Evolutionary conservation across 1,284 basidiomycete genomes (phyloP), one percentile per base, ranked within the genome.

Genomic region (Microstroma glucosiphilum): DNA sequence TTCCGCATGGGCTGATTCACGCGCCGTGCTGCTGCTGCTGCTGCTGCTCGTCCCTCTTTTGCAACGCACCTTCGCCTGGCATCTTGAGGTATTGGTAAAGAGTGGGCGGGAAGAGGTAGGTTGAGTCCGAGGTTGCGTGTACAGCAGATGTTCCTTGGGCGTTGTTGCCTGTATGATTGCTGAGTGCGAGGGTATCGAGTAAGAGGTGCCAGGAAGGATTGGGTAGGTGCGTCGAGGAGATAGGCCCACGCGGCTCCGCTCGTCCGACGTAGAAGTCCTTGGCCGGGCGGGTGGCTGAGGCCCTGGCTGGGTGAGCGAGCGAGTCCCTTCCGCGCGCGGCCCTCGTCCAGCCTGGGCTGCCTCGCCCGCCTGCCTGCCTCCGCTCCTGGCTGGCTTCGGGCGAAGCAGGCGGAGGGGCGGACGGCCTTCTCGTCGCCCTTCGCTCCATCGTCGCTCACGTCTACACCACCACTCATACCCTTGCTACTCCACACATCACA

Each of bases 41-140:
- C 13, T 21, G n/a, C n/a, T 43, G 41, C 41, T 43, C 41, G 41
- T 11, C 41, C 11, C 41, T 11, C 11, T n/a, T 11, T 43, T n/a
- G 41, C 17, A 6, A 54, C 51, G n/a, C 26, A 54, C 51, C 51
- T 54, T 54, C 51, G 15, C 51, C 51, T 26, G 51, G 51, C 51
- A 54, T 54, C 51, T 54, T 54, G 51, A n/a, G 17, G 12, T 17
- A 48, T n/a, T 48, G 6, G 21, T n/a, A 12, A 12, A 48, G 43
- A 21, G 43, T 4, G 43, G 43, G 21, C 3, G 43, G 43, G 3
- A 21, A 21, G 43, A 21, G 41, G 41, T 11, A 43, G 41, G 41
- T 43, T 43, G 41, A 11, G 11, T 11, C 41, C 41, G 41, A 11
- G 41, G 11, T n/a, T n/a, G 11, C 41, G 11, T n/a, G 11, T n/a